These are phyloP conservation scores for Fusarium odoratissimum DNA, from an alignment of 2,329 filamentous ascomycete genomes.

Conservation along the genomic window DNA sequence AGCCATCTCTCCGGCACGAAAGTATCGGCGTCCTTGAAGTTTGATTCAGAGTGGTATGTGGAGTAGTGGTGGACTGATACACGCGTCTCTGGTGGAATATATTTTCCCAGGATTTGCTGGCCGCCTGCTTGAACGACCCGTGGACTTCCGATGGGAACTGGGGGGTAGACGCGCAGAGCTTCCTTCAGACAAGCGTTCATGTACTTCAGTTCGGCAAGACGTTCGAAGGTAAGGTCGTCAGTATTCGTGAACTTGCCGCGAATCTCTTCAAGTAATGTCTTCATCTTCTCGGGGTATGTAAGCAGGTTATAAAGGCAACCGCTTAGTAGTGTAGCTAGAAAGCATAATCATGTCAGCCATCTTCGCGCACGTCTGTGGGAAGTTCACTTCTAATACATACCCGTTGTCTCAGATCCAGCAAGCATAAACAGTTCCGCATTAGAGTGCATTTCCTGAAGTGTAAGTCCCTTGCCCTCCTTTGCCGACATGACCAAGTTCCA, in stretches of 20 bases:
- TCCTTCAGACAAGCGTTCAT: slow-evolving; percentile 17
- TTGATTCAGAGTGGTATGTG: slow-evolving; percentile 7
- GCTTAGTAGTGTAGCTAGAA: background rate
- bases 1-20: slow-evolving; percentile 9
- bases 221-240: background rate
- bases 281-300: background rate
- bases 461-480: slow-evolving; percentile 21
- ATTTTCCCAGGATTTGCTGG: slow-evolving; percentile 10
- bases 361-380: too few species aligned
- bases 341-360: too few species aligned
- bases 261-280: background rate
- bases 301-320: slow-evolving; percentile 8
- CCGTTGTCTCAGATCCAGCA: slow-evolving; percentile 23
- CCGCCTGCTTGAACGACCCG: background rate
- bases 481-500: slow-evolving; percentile 18
- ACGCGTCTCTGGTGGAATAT: background rate
- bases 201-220: background rate
- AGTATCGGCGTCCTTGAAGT: background rate
- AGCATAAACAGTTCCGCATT: slow-evolving; percentile 26
- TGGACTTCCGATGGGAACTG: slow-evolving; percentile 11
- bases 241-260: background rate
- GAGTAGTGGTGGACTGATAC: slow-evolving; percentile 24
- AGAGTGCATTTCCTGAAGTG: slow-evolving; percentile 17
- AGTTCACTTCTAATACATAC: too few species aligned
- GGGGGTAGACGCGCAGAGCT: background rate